Percentiles rank a stretch among this genome's conserved stretches.
Conservation (phyloP, 768 basidiomycete genomes). For the Tulasnella sp. region DNA sequence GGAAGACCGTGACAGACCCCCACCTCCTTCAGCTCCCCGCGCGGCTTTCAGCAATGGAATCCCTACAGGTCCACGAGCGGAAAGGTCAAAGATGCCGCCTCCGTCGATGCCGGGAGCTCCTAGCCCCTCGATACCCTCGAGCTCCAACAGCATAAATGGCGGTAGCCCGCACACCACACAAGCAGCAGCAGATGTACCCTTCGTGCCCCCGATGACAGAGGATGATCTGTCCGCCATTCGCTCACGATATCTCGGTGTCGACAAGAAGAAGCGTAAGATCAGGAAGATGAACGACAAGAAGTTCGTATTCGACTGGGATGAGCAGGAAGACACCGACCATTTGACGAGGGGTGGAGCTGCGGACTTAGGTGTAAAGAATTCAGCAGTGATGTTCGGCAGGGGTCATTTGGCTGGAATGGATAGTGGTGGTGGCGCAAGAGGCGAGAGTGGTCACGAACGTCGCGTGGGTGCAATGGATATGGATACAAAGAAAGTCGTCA, state of each 20-base stretch:
- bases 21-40: constrained; percentile 17
- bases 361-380: constrained; percentile 23
- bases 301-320: constrained; percentile 99
- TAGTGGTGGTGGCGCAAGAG: constrained; percentile 32
- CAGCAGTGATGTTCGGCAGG: constrained; percentile 81
- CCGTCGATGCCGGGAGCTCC: constrained; percentile 28
- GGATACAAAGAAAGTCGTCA: constrained; percentile 72
- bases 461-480: constrained; percentile 49
- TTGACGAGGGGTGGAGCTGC: constrained; percentile 1
- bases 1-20: constrained; percentile 28
- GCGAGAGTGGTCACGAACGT: constrained; percentile 17
- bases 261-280: constrained; percentile 88
- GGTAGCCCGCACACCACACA: background rate
- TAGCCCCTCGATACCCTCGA: constrained; percentile 27
- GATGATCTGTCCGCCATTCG: constrained; percentile 74
- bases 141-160: constrained; percentile 20
- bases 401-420: constrained; percentile 82
- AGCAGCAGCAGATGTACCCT: constrained; percentile 30
- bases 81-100: constrained; percentile 38
- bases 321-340: constrained; percentile 82
- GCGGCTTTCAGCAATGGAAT: constrained; percentile 48
- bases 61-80: constrained; percentile 78
- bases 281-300: constrained; percentile 93
- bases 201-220: constrained; percentile 62
- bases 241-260: constrained; percentile 88